Evolutionary conservation across 2,329 filamentous ascomycete species (phyloP).

Genomic region (Ceratocystis colombiana): DNA sequence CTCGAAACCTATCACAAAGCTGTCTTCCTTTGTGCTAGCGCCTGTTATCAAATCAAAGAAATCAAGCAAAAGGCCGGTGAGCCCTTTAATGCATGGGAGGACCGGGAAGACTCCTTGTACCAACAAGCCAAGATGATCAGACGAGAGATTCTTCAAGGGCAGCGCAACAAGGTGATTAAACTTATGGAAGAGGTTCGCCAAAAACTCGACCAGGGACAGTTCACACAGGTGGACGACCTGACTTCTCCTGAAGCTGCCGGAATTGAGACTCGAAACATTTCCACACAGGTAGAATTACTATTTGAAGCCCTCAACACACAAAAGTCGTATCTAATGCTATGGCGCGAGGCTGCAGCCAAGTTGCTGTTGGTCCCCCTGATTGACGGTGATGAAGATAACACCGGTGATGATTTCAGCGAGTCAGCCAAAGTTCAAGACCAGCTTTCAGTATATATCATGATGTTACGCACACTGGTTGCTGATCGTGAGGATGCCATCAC

Average conservation of each 20-base stretch:
- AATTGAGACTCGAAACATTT: neutral
- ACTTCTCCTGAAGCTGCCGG: neutral
- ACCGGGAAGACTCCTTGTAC: slow-evolving; percentile 33
- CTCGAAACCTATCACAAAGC: slow-evolving; percentile 74
- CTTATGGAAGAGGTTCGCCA: neutral
- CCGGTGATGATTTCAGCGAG: slow-evolving; percentile 81
- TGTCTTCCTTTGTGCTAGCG: slow-evolving; percentile 75
- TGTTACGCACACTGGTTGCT: slow-evolving; percentile 61
- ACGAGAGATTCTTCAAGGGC: neutral
- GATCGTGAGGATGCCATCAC: slow-evolving; percentile 69
- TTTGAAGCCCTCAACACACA: neutral
- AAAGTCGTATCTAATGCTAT: neutral
- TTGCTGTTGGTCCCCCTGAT: slow-evolving; percentile 50
- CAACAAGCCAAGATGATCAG: neutral
- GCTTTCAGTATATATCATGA: slow-evolving; percentile 76
- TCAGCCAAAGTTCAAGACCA: slow-evolving; percentile 83
- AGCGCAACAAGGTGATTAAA: neutral
- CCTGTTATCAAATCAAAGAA: slow-evolving; percentile 71
- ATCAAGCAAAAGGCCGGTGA: slow-evolving; percentile 49
- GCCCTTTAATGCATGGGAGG: slow-evolving; percentile 34
- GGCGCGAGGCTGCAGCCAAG: neutral
- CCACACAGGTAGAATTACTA: neutral
- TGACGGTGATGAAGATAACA: slow-evolving; percentile 72
- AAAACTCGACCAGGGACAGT: neutral
- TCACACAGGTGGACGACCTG: neutral